Evolutionary conservation across 1,284 basidiomycete genomes (phyloP).

Genomic region (Vanrija humicola): DNA sequence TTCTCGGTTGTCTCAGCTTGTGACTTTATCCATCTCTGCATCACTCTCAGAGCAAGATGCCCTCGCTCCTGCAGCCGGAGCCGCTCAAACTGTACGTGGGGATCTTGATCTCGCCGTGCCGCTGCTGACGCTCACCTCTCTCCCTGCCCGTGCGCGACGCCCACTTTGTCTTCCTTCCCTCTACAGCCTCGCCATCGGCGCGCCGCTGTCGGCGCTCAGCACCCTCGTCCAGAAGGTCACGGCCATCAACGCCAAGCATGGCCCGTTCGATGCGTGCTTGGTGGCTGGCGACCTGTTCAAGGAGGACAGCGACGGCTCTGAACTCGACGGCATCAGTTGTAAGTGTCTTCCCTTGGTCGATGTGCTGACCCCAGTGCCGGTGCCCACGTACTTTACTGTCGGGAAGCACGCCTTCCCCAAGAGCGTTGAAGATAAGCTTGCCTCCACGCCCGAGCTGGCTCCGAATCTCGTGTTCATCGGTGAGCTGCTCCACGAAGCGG

Average conservation of each 20-base stretch:
- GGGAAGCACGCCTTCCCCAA: constrained; percentile 70
- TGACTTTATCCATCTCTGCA: not conserved
- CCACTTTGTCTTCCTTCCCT: constrained; percentile 3
- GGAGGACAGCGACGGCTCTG: constrained; percentile 52
- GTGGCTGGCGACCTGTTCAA: constrained; percentile 90
- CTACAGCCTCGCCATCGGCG: constrained; percentile 76
- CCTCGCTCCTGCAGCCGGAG: not conserved
- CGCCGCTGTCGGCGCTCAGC: constrained; percentile 70
- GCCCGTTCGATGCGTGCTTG: constrained; percentile 84
- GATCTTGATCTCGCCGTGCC: not conserved
- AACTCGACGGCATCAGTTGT: constrained; percentile 47
- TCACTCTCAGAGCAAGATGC: not conserved
- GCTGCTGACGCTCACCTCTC: not conserved
- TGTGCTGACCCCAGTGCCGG: constrained; percentile 58
- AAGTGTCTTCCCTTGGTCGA: constrained; percentile 7
- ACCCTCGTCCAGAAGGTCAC: constrained; percentile 76
- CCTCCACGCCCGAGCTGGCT: constrained; percentile 71
- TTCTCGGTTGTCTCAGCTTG: not conserved
- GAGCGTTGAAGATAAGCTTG: constrained; percentile 67
- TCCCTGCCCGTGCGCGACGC: no score
- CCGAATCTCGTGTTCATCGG: constrained; percentile 79
- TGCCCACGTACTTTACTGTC: constrained; percentile 89
- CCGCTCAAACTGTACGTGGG: constrained; percentile 9
- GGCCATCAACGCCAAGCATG: constrained; percentile 85
- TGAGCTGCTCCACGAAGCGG: constrained; percentile 47